Conservation (phyloP, 345 rosid genomes). For the Rhizophora apiculata region DNA sequence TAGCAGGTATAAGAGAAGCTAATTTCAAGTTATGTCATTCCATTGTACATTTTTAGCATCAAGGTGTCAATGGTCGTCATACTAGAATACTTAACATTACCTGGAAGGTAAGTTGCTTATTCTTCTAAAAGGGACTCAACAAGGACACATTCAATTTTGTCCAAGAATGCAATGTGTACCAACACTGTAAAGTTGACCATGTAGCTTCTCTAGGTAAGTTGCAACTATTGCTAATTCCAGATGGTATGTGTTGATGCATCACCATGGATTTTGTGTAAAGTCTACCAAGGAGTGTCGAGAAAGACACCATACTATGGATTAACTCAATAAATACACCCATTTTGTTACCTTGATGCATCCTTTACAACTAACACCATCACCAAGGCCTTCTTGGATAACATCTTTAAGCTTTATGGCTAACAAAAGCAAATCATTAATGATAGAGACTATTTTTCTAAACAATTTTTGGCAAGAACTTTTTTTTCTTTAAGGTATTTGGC, state of each 20-base stretch:
- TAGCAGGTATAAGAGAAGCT: too few relatives aligned
- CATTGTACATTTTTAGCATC: background rate
- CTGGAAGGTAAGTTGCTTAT: background rate
- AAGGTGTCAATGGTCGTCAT: background rate
- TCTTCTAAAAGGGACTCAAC: background rate
- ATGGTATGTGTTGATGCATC: background rate
- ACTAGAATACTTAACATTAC: background rate
- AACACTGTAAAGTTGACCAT: background rate
- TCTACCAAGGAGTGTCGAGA: background rate
- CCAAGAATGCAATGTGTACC: background rate
- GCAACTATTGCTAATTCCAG: background rate
- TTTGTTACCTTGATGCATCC: too few relatives aligned
- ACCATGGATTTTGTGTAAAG: background rate
- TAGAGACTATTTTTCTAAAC: too few relatives aligned
- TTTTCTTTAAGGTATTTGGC: rapidly evolving
- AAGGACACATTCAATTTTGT: background rate
- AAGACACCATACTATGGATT: too few relatives aligned
- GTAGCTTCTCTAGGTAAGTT: background rate
- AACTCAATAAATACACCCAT: too few relatives aligned
- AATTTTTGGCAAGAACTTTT: too few relatives aligned
- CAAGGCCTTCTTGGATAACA: too few relatives aligned
- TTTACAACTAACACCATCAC: rapidly evolving
- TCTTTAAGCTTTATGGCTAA: too few relatives aligned
- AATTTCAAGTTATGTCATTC: background rate
- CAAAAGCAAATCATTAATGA: background rate